Base-by-base conservation (phyloP, 768 basidiomycete genomes). In the Trametes coccinea region DNA sequence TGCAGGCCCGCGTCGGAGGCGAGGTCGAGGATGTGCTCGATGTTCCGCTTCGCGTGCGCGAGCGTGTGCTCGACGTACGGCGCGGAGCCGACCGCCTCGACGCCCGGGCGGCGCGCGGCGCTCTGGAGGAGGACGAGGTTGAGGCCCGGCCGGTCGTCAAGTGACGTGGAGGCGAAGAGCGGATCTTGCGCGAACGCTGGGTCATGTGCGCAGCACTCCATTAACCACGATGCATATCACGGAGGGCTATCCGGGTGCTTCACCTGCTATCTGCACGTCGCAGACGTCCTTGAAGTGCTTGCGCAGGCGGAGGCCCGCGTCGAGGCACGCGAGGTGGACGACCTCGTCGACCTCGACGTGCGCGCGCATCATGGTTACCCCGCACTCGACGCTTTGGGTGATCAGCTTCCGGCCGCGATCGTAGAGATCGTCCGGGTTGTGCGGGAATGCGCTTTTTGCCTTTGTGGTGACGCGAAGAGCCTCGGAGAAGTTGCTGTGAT, bases 331-430 rank as follows among this genome's bases (percentile, higher is more conserved):
- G 65, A 81, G 78, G 22, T 77, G 74, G n/a, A 86, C 83, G 14
- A 77, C 75, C 2, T 70, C 73, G 68, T 88, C 87, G 10, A 86
- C 80, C 72, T 88, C 86, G 50, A 88, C 84, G 69, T 84, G 86
- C n/a, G 86, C 85, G 16, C 84, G 82, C 80, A 86, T 87, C 13
- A 77, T 74, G 31, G 86, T 88, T 44, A 86, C 85, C n/a, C 86
- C 85, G 55, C 78, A 78, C 66, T 82, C 78, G 51, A 87, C 75
- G 66, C 84, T 86, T 68, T 85, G 81, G 41, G 77, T 71, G 62
- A 88, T 80, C 17, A 88, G 74, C 53, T 79, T 78, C 30, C 75
- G 76, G 3, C 86, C 85, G 43, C 87, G 80, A 56, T 64, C 67
- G 60, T 83, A 78, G 17, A 87, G 73, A 69, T 85, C 84, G 16